A percentile compares a stretch with the other conserved stretches of the same genome.
Evolutionary conservation across 495 filamentous ascomycete genomes (phyloP).

Genomic region (Aspergillus biplanus): DNA sequence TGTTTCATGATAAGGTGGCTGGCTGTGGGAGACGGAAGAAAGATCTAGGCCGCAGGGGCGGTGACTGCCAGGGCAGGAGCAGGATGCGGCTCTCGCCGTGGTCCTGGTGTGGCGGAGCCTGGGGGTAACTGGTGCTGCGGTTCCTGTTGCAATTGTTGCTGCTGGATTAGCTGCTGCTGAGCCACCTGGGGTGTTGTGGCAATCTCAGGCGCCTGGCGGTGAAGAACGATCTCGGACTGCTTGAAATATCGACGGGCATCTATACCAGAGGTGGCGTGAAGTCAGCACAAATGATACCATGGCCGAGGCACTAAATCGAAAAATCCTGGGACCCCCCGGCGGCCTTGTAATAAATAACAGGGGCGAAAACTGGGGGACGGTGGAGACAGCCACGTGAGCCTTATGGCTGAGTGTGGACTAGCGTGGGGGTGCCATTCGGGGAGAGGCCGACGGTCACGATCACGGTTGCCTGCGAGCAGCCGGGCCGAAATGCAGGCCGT

Average conservation of each 20-base stretch:
- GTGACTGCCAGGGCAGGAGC: conserved; percentile 25
- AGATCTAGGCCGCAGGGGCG: conserved; percentile 37
- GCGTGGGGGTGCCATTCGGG: conserved; percentile 42
- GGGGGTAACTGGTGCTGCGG: conserved; percentile 44
- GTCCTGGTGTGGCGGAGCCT: conserved; percentile 46
- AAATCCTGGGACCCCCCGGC: conserved; percentile 2
- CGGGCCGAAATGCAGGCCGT: conserved; percentile 27
- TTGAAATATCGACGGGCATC: conserved; percentile 99
- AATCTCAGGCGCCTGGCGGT: conserved; percentile 83
- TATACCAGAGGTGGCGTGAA: conserved; percentile 32
- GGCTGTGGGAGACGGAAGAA: conserved; percentile 5
- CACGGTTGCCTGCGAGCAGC: conserved; percentile 18
- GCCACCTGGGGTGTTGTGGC: conserved; percentile 50
- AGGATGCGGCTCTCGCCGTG: conserved; percentile 37
- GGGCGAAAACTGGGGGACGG: conserved; percentile 27
- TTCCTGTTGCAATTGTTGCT: conserved; percentile 44
- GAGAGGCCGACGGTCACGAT: conserved; percentile 11
- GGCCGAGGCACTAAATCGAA: conserved; percentile 2
- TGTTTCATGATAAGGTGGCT: conserved; percentile 4
- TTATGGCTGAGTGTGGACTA: conserved; percentile 23
- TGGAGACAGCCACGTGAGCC: conserved; percentile 33
- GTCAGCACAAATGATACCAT: conserved; percentile 5
- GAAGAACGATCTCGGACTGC: conserved; percentile 97
- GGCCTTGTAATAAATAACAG: conserved; percentile 10
- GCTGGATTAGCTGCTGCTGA: conserved; percentile 50